Conservation (phyloP, 2,329 filamentous ascomycete species). For the Claviceps pazoutovae region DNA sequence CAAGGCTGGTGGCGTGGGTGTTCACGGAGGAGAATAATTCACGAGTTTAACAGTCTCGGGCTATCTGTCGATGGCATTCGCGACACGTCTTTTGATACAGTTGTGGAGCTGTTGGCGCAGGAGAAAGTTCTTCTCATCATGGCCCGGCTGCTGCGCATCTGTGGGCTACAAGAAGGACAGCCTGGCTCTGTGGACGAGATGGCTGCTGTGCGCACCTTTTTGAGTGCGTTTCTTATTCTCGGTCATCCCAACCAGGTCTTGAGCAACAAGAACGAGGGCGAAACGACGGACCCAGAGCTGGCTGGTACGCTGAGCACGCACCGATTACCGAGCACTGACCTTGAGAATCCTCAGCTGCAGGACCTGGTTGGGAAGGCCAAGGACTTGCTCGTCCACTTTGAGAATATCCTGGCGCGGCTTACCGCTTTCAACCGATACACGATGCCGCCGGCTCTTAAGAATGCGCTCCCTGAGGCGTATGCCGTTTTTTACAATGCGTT, state of each 20-base stretch:
- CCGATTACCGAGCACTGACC: constrained; percentile 27
- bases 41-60: constrained; percentile 50
- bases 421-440: constrained; percentile 53
- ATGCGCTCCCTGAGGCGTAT: constrained; percentile 54
- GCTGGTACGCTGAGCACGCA: constrained; percentile 19
- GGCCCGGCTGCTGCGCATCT: constrained; percentile 52
- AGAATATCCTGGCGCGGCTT: constrained; percentile 54
- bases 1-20: constrained; percentile 56
- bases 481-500: constrained; percentile 66
- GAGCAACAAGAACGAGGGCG: constrained; percentile 56
- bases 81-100: constrained; percentile 59
- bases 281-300: constrained; percentile 38
- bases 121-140: constrained; percentile 53
- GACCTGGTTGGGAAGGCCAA: constrained; percentile 66
- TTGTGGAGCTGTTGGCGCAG: constrained; percentile 53
- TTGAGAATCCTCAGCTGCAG: constrained; percentile 49
- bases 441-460: constrained; percentile 46
- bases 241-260: constrained; percentile 68
- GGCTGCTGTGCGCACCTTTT: constrained; percentile 58
- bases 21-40: constrained; percentile 43
- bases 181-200: constrained; percentile 51
- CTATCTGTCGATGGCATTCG: constrained; percentile 57
- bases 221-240: constrained; percentile 68
- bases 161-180: constrained; percentile 53
- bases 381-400: constrained; percentile 65